Evolutionary conservation across 768 basidiomycete genomes (phyloP), one percentile per base, ranked within the genome.

Genomic region (Amanita pallidorosea): DNA sequence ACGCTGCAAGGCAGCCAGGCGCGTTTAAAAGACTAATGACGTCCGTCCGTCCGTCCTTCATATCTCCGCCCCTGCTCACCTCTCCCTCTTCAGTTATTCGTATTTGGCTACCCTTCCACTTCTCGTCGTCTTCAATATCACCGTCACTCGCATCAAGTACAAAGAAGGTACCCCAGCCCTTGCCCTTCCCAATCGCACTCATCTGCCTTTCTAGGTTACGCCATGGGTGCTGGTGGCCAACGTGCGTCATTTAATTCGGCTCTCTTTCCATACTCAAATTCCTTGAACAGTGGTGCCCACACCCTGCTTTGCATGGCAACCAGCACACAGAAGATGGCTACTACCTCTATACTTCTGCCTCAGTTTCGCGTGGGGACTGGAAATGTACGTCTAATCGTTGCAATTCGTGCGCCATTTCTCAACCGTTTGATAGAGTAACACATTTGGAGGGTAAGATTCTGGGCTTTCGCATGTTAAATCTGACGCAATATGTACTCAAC

Each of bases 11-110:
- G 47, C 85, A 86, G 62, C 85, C 83, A 51, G 88, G 88, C 51
- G 80, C 88, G 11, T 91, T 91, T 76, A 89, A 85, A 67, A 75
- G 89, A 46, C 74, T 91, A 60, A 91, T 91, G 88, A 90, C 85
- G 85, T 88, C 60, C 60, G 80, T 71, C 61, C 60, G 80, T 71
- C 35, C 38, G 31, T 17, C 33, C 33, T 35, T 52, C 41, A 38
- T 34, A 29, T 47, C 27, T 42, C 49, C 29, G 9, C 6, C 33
- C 20, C 55, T 47, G 47, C 55, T 60, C 58, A 59, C 46, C 56
- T 48, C 44, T 51, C 20, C 15, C 45, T 36, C 38, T 53, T 55
- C 60, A 75, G 87, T 66, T 89, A 89, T 67, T 83, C 85, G n/a
- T 89, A 88, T 62, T 66, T 88, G n/a, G 74, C 69, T 9, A 78